Base-by-base conservation (phyloP, 1,284 basidiomycete genomes). In the Rhodotorula sp. region DNA sequence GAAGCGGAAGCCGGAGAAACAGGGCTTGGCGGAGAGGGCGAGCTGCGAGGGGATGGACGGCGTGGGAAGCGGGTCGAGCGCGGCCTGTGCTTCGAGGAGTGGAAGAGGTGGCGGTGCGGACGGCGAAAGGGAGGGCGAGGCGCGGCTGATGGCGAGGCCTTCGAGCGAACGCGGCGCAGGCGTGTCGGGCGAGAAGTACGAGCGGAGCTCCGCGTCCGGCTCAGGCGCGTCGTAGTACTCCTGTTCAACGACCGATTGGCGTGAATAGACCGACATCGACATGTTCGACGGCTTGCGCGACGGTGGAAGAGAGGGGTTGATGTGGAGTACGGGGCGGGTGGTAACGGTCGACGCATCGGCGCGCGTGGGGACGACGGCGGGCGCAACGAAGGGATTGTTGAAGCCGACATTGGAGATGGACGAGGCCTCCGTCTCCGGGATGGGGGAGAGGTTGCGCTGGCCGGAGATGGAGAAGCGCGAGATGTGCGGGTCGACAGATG, bases 181-280 rank as follows among this genome's bases (percentile, higher is more conserved):
- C 12, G 70, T 58, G 34, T 59, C 65, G 19, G 70, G 70, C 9
- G 70, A 68, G 25, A 69, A 66, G 36, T 62, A 63, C 32, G 66
- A 72, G 4, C 7, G 48, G 34, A 41, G 41, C 10, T 57, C 44
- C 32, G 9, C 21, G 25, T 39, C 60, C 34, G 37, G 22, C 22
- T 59, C 50, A 29, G 13, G n/a, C 2, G 29, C 29, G 19, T 34
- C 29, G 2, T 50, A 36, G 21, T 27, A 39, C 19, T 51, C 46
- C 21, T 27, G n/a, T 2, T 56, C 53, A 3, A 15, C n/a, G 15
- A 27, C 19, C 15, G 44, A n/a, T 29, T 27, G 25, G 10, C 34
- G 13, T 22, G 70, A 72, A 44, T 72, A 72, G 34, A 72, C 54
- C 2, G 70, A 72, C 2, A n/a, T 32, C 5, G 70, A 66, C 3